A percentile compares a stretch with the other conserved stretches of the same genome.
Evolutionary conservation across 805 yeast species (phyloP).

Genomic region (Hanseniaspora singularis): DNA sequence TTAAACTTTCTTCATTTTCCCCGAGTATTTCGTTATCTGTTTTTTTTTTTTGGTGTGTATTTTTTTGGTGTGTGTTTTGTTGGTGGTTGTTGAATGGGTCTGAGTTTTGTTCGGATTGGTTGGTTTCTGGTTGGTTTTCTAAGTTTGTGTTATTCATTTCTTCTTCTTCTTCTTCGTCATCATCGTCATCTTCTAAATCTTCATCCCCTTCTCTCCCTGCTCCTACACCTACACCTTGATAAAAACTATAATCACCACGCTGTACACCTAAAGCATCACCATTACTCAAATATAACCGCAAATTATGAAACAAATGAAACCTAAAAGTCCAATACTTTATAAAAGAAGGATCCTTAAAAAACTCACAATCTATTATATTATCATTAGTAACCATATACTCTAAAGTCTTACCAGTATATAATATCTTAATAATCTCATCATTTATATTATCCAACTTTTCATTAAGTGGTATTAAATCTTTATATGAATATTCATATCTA

Average conservation of each 20-base stretch:
- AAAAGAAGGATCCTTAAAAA: background rate
- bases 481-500: background rate
- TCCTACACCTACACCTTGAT: background rate
- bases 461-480: slow-evolving; percentile 1
- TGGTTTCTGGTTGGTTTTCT: no score
- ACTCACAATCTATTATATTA: slow-evolving; percentile 6
- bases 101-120: no score
- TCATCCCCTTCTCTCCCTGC: no score
- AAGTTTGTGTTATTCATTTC: no score
- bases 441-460: slow-evolving; percentile 6
- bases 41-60: background rate
- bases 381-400: slow-evolving; percentile 7
- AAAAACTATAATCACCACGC: background rate
- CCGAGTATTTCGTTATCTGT: slow-evolving; percentile 20
- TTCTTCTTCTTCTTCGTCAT: no score
- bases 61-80: background rate
- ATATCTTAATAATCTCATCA: background rate
- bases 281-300: slow-evolving; percentile 2
- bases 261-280: background rate
- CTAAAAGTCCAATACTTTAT: slow-evolving; percentile 12
- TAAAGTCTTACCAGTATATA: slow-evolving; percentile 4
- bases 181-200: no score
- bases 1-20: slow-evolving; percentile 16
- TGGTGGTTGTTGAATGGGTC: no score
- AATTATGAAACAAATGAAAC: slow-evolving; percentile 10